These are phyloP conservation scores for Xylariaceae sp. DNA, from an alignment of 2,329 filamentous ascomycete genomes.

Conservation along the genomic window DNA sequence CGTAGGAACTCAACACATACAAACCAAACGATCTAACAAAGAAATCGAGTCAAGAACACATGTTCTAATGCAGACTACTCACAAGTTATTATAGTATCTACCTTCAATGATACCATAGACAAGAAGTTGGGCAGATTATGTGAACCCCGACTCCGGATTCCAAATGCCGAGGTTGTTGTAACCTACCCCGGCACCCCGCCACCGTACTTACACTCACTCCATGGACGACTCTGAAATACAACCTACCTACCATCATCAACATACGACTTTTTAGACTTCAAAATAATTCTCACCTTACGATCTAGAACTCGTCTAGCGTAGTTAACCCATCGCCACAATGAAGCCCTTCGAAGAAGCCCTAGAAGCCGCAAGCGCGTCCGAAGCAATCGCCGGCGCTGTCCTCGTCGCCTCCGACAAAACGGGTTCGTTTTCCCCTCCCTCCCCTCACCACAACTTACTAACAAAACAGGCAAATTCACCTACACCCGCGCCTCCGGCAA, in stretches of 20 bases:
- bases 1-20: neutral
- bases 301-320: too few species aligned
- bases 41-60: neutral
- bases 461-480: slow-evolving; percentile 10
- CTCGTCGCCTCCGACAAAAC: slow-evolving; percentile 17
- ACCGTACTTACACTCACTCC: too few species aligned
- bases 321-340: slow-evolving; percentile 4
- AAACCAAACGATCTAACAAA: neutral
- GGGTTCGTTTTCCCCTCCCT: slow-evolving; percentile 4
- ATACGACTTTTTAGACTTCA: too few species aligned
- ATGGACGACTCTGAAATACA: too few species aligned
- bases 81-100: too few species aligned
- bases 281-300: too few species aligned
- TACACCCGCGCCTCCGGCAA: slow-evolving; percentile 23
- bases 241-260: too few species aligned
- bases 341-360: slow-evolving; percentile 20
- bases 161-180: too few species aligned
- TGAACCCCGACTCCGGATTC: too few species aligned
- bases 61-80: neutral
- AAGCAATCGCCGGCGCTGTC: slow-evolving; percentile 22
- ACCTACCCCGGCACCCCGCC: too few species aligned
- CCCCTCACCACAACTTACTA: neutral
- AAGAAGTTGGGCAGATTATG: too few species aligned
- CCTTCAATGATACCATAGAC: too few species aligned
- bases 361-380: slow-evolving; percentile 17